phyloP scores from a whole-genome alignment of 164 flowering plant species.

The Annona cherimola region DNA sequence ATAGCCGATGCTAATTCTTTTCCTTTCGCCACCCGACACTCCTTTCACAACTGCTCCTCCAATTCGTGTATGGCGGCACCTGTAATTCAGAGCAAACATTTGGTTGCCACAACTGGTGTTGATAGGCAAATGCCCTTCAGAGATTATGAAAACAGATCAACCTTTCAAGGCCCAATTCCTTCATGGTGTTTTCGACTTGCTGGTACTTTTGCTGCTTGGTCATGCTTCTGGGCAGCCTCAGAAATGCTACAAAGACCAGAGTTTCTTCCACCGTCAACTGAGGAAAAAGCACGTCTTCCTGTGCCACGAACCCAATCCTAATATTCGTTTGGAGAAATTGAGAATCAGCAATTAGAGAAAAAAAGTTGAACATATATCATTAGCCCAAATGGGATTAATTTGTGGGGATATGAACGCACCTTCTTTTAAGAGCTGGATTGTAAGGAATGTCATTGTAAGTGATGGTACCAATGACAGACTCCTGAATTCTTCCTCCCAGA shows the following conservation, averaged over 20 bases:
- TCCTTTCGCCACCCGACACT: conserved; percentile 94
- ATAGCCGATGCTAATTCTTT: conserved; percentile 90
- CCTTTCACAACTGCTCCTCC: conserved; percentile 89
- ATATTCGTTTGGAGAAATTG: neutral
- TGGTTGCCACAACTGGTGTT: neutral
- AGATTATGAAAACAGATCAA: conserved; percentile 12
- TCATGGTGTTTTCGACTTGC: conserved; percentile 61
- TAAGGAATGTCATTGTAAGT: conserved; percentile 80
- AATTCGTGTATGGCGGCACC: conserved; percentile 83
- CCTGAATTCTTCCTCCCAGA: conserved; percentile 76
- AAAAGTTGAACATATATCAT: neutral
- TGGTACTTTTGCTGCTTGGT: conserved; percentile 57
- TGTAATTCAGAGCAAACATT: conserved; percentile 11
- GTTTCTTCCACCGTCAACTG: conserved; percentile 96
- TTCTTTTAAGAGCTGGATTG: conserved; percentile 73
- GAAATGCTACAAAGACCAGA: conserved; percentile 69
- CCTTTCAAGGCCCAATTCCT: conserved; percentile 97
- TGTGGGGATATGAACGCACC: conserved; percentile 32
- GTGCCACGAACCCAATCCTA: conserved; percentile 98
- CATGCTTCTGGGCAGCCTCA: conserved; percentile 83
- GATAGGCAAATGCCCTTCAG: neutral
- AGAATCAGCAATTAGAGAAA: neutral
- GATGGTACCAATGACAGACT: conserved; percentile 61
- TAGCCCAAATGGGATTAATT: neutral
- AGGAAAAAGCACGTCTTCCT: conserved; percentile 87